phyloP scores from a whole-genome alignment of 495 filamentous ascomycete genomes.

The Neurospora sp. region DNA sequence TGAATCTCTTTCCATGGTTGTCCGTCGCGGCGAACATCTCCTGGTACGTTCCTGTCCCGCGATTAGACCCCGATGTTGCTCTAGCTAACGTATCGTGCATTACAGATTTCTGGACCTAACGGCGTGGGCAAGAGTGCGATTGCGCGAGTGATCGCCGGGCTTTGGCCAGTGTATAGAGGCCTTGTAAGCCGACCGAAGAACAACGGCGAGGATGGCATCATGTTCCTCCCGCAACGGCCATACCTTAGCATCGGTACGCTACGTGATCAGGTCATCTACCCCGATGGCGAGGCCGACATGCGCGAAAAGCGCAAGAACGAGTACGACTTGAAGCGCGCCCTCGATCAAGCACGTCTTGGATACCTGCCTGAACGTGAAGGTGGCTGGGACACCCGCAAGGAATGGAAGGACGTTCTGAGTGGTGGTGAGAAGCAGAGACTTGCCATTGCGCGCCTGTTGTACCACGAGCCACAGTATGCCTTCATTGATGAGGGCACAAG shows the following conservation, averaged over 20 bases:
- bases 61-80: background rate
- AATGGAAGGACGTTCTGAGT: constrained; percentile 95
- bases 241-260: constrained; percentile 94
- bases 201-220: constrained; percentile 80
- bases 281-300: constrained; percentile 92
- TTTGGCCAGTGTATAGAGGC: constrained; percentile 93
- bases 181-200: constrained; percentile 76
- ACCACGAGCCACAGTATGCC: constrained; percentile 90
- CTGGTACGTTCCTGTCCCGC: constrained; percentile 33
- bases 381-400: constrained; percentile 92
- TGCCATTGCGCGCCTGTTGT: constrained; percentile 78
- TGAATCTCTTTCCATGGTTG: constrained; percentile 74
- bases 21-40: constrained; percentile 83
- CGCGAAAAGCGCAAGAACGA: constrained; percentile 67
- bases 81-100: background rate
- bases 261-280: constrained; percentile 96
- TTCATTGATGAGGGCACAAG: constrained; percentile 93
- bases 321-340: constrained; percentile 56
- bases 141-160: constrained; percentile 76
- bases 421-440: constrained; percentile 98
- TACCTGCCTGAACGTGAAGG: constrained; percentile 89
- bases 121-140: constrained; percentile 91
- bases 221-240: constrained; percentile 93
- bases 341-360: constrained; percentile 75
- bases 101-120: constrained; percentile 78